Evolutionary conservation across 345 rosid genomes (phyloP).

Genomic region (Adansonia digitata): DNA sequence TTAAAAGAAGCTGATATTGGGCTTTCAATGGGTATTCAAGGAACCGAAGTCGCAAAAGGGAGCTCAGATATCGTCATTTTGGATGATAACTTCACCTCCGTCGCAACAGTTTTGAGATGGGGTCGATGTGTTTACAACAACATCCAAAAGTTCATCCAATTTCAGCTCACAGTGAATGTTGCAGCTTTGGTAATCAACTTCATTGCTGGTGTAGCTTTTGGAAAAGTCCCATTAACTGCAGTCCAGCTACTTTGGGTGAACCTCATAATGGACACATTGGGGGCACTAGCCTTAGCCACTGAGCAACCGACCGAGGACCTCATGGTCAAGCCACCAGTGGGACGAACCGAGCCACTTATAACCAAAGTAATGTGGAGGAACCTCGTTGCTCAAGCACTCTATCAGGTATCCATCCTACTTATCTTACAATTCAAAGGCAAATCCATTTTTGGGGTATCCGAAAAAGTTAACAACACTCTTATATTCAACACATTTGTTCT

Average conservation of each 20-base stretch:
- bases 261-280: slow-evolving; percentile 43
- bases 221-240: slow-evolving; percentile 38
- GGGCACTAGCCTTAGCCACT: slow-evolving; percentile 37
- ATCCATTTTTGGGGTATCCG: slow-evolving; percentile 22
- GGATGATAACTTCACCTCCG: slow-evolving; percentile 36
- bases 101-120: slow-evolving; percentile 32
- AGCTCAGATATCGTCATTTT: slow-evolving; percentile 41
- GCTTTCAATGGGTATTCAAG: slow-evolving; percentile 38
- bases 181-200: slow-evolving; percentile 39
- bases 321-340: slow-evolving; percentile 32
- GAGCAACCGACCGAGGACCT: slow-evolving; percentile 33
- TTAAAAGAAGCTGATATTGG: slow-evolving; percentile 39
- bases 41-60: slow-evolving; percentile 37
- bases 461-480: slow-evolving; percentile 28
- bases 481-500: slow-evolving; percentile 38
- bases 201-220: slow-evolving; percentile 32
- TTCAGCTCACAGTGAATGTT: slow-evolving; percentile 41
- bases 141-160: slow-evolving; percentile 42
- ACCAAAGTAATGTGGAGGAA: slow-evolving; percentile 43
- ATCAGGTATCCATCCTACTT: slow-evolving; percentile 30
- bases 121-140: slow-evolving; percentile 43
- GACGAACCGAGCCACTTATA: slow-evolving; percentile 31
- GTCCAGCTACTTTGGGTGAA: slow-evolving; percentile 47
- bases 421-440: slow-evolving; percentile 32
- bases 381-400: slow-evolving; percentile 34